Evolutionary conservation across 1,284 basidiomycete genomes (phyloP), one percentile per base, ranked within the genome.

Genomic region (Ceratobasidium sp.): DNA sequence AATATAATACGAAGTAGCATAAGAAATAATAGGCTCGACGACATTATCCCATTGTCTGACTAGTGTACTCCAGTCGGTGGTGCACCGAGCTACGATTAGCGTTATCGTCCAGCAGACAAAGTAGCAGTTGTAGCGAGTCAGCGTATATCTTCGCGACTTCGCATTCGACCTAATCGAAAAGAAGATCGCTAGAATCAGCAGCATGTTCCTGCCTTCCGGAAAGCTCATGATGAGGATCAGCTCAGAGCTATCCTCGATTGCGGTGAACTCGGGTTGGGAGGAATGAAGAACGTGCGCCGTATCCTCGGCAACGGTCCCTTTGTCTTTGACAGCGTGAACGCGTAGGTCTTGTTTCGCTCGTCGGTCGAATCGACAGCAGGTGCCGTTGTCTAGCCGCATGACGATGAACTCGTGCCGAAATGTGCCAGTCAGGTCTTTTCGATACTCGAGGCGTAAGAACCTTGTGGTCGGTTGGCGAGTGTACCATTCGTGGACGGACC

Each of bases 71-170:
- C 72, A 76, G 4, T 55, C 40, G 26, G 26, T 28, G 39, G 26
- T 39, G 33, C 63, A 51, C 23, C 72, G 72, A 13, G 72, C 72
- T 0, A 51, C 49, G 10, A 51, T 40, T 1, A 51, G 15, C 7
- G 56, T 23, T 10, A 76, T 20, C 10, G 61, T 66, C 72, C 72
- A 76, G 15, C 46, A 55, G n/a, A 66, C 64, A 63, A 76, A 76
- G 72, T 76, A 76, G 51, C 72, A 76, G 51, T 76, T 76, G 72
- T 40, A 76, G 15, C 39, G 60, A 1, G 63, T 51, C 2, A 76
- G 51, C 7, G 46, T 55, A n/a, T 76, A 76, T 23, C 28, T 1
- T 10, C 18, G 23, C 1, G 72, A 23, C 2, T 23, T 42, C 10
- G 46, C 15, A 51, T 76, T 63, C 13, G 44, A 55, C 33, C 56